Base-by-base conservation (phyloP, 2,329 filamentous ascomycete genomes). In the Xylogone sp. region DNA sequence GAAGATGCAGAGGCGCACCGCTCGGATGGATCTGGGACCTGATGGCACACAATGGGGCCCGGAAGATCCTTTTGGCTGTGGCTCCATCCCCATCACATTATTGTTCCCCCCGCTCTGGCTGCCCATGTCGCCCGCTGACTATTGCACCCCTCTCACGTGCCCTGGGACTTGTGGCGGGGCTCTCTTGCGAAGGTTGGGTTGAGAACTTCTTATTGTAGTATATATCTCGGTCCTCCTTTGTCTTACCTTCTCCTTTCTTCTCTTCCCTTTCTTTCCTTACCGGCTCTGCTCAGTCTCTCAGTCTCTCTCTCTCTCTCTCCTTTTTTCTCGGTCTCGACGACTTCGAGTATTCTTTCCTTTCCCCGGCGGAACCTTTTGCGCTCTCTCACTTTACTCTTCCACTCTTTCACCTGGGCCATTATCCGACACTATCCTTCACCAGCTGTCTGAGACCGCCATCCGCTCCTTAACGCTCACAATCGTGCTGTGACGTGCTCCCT, bases 171-270 rank as follows among this genome's bases (percentile, higher is more conserved):
- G n/a, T n/a, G n/a, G n/a, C n/a, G n/a, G 34, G 48, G 54, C 39
- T 42, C 50, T 24, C 46, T n/a, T n/a, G n/a, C n/a, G n/a, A n/a
- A n/a, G n/a, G n/a, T n/a, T n/a, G n/a, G n/a, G n/a, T n/a, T n/a
- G n/a, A n/a, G n/a, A n/a, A n/a, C n/a, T n/a, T n/a, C n/a, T n/a
- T n/a, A n/a, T n/a, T 27, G 6, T 27, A 9, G n/a, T 16, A 9
- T 39, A 7, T 5, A 42, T 34, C 46, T 48, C 56, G 54, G 50
- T 53, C 50, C 53, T 56, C 56, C 57, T 48, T 51, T 50, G 51
- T 56, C 54, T 59, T 56, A 56, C 56, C 47, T 48, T 34, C 45
- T 55, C 54, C 52, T 48, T 51, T 56, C 31, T 18, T 48, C 16
- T 34, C 16, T 48, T 48, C 3, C 21, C 21, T 34, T 46, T 27